phyloP scores from a whole-genome alignment of 2,329 filamentous ascomycete species.

The Pseudogymnoascus sp. region DNA sequence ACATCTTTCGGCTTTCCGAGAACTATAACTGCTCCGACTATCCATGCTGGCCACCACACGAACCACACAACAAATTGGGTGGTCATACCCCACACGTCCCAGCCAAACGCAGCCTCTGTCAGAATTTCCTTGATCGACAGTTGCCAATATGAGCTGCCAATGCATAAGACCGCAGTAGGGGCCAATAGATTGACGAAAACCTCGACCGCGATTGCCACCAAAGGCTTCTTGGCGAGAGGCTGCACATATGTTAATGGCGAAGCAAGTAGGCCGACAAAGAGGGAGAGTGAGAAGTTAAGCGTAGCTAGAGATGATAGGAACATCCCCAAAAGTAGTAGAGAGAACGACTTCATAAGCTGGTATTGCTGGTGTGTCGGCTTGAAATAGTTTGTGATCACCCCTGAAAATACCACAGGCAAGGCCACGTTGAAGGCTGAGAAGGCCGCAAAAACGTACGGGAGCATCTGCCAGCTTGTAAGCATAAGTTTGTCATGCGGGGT shows the following conservation, averaged over 20 bases:
- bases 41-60: slow-evolving; percentile 92
- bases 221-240: slow-evolving; percentile 35
- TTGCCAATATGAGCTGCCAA: slow-evolving; percentile 38
- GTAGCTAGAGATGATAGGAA: slow-evolving; percentile 88
- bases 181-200: slow-evolving; percentile 50
- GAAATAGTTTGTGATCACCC: slow-evolving; percentile 41
- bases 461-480: slow-evolving; percentile 37
- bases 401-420: slow-evolving; percentile 49
- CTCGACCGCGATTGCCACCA: slow-evolving; percentile 35
- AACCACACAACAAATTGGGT: slow-evolving; percentile 87
- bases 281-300: slow-evolving; percentile 86
- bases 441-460: slow-evolving; percentile 47
- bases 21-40: slow-evolving; percentile 52
- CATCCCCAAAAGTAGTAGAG: slow-evolving; percentile 83
- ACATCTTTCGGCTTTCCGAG: slow-evolving; percentile 31
- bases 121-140: slow-evolving; percentile 50
- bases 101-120: slow-evolving; percentile 70
- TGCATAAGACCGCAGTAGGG: slow-evolving; percentile 48
- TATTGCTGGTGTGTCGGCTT: slow-evolving; percentile 59
- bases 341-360: slow-evolving; percentile 78
- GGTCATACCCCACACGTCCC: slow-evolving; percentile 84
- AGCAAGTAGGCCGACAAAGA: slow-evolving; percentile 73
- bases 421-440: slow-evolving; percentile 52
- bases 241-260: slow-evolving; percentile 69
- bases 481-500: background rate